Conservation (phyloP, 495 filamentous ascomycete genomes). For the Chaetomium cochliodes region DNA sequence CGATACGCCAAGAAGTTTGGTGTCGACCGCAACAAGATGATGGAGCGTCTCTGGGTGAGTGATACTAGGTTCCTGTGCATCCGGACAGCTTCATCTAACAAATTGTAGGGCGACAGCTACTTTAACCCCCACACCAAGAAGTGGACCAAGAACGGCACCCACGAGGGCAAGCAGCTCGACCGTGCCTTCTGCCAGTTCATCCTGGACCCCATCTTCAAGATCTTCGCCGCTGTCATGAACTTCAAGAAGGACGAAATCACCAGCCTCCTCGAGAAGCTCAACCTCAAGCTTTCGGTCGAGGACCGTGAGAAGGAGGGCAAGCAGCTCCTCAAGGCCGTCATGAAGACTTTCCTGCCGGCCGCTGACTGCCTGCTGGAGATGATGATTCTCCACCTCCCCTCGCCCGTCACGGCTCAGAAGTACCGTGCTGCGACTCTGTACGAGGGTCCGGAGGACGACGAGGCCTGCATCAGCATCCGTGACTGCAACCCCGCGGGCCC, state of each 20-base stretch:
- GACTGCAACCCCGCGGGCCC: constrained; percentile 97
- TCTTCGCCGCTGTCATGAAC: constrained; percentile 94
- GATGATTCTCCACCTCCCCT: constrained; percentile 99
- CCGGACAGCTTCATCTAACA: constrained; percentile 6
- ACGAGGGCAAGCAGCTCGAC: constrained; percentile 86
- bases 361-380: constrained; percentile 99
- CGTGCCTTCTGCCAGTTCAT: constrained; percentile 99
- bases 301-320: constrained; percentile 97
- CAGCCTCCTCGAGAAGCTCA: constrained; percentile 82
- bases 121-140: constrained; percentile 99
- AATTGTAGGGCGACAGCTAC: constrained; percentile 84
- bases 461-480: constrained; percentile 89
- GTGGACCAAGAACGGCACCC: constrained; percentile 82
- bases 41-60: constrained; percentile 96
- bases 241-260: constrained; percentile 94
- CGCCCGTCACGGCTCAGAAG: constrained; percentile 91
- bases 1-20: constrained; percentile 99
- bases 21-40: constrained; percentile 99
- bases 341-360: constrained; percentile 97
- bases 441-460: constrained; percentile 92
- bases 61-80: neutral
- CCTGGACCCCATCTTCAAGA: constrained; percentile 98
- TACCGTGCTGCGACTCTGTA: constrained; percentile 99
- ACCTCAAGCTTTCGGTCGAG: constrained; percentile 79
- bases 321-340: constrained; percentile 91